phyloP scores from a whole-genome alignment of 2,329 filamentous ascomycete species.

The Nigrograna mackinnonii region DNA sequence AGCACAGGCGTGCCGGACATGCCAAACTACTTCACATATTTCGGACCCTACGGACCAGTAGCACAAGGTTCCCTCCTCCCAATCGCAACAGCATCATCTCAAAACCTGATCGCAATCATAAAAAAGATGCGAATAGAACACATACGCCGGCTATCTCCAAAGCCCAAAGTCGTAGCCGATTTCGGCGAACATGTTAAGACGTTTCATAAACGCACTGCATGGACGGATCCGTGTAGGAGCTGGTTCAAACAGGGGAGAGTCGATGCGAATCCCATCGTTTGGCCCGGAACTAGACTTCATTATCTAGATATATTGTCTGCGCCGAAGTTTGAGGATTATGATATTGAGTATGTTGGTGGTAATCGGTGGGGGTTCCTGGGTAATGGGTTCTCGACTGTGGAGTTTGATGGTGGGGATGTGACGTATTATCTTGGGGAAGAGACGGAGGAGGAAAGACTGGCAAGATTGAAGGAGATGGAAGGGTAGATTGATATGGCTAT shows the following conservation, averaged over 20 bases:
- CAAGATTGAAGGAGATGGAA: not conserved
- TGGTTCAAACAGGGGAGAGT: slow-evolving; percentile 19
- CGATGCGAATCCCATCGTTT: slow-evolving; percentile 44
- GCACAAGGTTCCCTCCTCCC: slow-evolving; percentile 47
- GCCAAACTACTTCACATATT: slow-evolving; percentile 51
- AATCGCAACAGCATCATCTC: slow-evolving; percentile 43
- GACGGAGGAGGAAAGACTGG: not conserved
- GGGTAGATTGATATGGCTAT: too few relatives aligned
- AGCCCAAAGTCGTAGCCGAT: slow-evolving; percentile 27
- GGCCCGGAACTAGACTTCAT: slow-evolving; percentile 41
- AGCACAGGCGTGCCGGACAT: too few relatives aligned
- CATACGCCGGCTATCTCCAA: slow-evolving; percentile 44
- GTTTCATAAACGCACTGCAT: slow-evolving; percentile 26
- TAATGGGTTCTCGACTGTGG: not conserved
- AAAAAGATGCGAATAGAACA: slow-evolving; percentile 46
- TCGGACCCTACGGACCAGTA: slow-evolving; percentile 44
- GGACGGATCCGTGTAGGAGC: slow-evolving; percentile 13
- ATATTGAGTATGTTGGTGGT: slow-evolving; percentile 46
- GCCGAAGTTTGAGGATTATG: slow-evolving; percentile 46
- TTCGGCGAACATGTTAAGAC: slow-evolving; percentile 46
- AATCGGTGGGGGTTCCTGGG: too few relatives aligned
- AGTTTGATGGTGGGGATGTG: not conserved
- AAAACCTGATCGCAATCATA: too few relatives aligned
- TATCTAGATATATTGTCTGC: slow-evolving; percentile 42
- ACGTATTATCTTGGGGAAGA: not conserved